A percentile compares a stretch with the other conserved stretches of the same genome.
Conservation (phyloP, 495 filamentous ascomycete species). For the Jackrogersella minutella region DNA sequence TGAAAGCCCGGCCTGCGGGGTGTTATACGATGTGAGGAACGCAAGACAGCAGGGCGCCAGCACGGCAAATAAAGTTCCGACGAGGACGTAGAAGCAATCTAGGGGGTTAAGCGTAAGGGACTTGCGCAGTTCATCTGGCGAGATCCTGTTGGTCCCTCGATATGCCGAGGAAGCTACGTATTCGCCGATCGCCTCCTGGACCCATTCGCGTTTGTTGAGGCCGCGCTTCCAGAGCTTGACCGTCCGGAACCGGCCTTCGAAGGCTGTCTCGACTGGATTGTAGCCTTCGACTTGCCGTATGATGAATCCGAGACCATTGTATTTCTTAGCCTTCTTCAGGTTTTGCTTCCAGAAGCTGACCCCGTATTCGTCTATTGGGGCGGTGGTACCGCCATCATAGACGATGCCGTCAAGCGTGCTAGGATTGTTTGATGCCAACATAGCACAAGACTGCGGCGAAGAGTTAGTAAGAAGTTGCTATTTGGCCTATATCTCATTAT, state of each 20-base stretch:
- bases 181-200: slow-evolving; percentile 41
- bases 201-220: slow-evolving; percentile 43
- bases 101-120: slow-evolving; percentile 30
- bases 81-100: slow-evolving; percentile 40
- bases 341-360: slow-evolving; percentile 24
- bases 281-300: slow-evolving; percentile 31
- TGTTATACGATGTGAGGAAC: slow-evolving; percentile 52
- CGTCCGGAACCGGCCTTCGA: slow-evolving; percentile 40
- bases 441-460: slow-evolving; percentile 28
- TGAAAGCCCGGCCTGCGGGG: slow-evolving; percentile 51
- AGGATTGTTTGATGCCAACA: slow-evolving; percentile 38
- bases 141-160: slow-evolving; percentile 1
- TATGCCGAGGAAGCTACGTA: slow-evolving; percentile 19
- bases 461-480: slow-evolving; percentile 25
- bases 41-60: slow-evolving; percentile 50
- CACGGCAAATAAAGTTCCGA: slow-evolving; percentile 45
- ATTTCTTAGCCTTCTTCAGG: slow-evolving; percentile 14
- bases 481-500: not conserved
- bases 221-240: slow-evolving; percentile 46
- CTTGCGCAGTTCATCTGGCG: slow-evolving; percentile 18
- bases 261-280: slow-evolving; percentile 38
- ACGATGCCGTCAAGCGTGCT: slow-evolving; percentile 44
- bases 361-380: slow-evolving; percentile 28
- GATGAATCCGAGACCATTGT: slow-evolving; percentile 16
- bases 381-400: slow-evolving; percentile 36